These are phyloP conservation scores for Sparassis latifolia DNA, from an alignment of 1,284 basidiomycete species.

Conservation along the genomic window DNA sequence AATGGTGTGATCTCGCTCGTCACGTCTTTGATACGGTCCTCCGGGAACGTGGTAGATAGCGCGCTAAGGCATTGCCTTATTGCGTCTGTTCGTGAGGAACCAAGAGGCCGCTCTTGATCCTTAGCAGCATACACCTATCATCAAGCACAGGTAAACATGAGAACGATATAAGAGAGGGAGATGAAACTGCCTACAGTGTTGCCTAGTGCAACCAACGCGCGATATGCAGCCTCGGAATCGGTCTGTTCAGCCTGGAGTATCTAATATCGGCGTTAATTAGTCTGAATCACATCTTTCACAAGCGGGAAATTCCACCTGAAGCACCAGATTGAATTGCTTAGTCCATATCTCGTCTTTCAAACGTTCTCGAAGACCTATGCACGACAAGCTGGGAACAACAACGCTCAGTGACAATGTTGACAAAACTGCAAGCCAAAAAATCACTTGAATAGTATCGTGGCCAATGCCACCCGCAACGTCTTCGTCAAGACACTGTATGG, in stretches of 20 bases:
- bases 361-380: constrained; percentile 39
- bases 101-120: constrained; percentile 28
- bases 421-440: constrained; percentile 15
- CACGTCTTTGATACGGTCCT: constrained; percentile 50
- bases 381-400: constrained; percentile 48
- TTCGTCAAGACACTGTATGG: constrained; percentile 57
- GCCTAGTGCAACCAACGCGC: constrained; percentile 81
- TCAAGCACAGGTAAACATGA: background rate
- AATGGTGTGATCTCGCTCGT: constrained; percentile 39
- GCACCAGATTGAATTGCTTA: constrained; percentile 38
- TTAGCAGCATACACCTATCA: constrained; percentile 46
- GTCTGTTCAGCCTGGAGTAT: constrained; percentile 59
- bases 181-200: constrained; percentile 45
- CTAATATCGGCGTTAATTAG: constrained; percentile 24
- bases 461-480: constrained; percentile 65
- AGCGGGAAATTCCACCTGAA: constrained; percentile 32
- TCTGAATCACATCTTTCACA: background rate
- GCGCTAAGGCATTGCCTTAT: constrained; percentile 34
- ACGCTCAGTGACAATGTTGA: constrained; percentile 1
- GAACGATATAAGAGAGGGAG: background rate
- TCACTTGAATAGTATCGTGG: constrained; percentile 80
- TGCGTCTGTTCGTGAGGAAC: constrained; percentile 32
- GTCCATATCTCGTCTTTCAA: constrained; percentile 28
- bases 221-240: constrained; percentile 84
- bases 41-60: constrained; percentile 41